phyloP scores from a whole-genome alignment of 768 basidiomycete species.

The Rubroboletus pulcherrimus region DNA sequence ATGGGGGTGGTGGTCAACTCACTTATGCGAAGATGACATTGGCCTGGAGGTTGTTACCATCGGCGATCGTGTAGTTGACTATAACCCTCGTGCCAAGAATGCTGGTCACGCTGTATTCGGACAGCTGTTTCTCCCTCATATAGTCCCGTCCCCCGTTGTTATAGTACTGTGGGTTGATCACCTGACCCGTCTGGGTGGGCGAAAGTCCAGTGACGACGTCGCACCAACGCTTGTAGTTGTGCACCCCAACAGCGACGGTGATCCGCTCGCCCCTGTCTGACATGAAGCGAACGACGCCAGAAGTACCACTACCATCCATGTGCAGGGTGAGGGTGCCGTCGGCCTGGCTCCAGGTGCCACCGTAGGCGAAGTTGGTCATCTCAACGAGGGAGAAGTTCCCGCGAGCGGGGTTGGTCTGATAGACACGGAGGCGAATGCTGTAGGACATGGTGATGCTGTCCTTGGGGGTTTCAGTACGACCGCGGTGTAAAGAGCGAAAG shows the following conservation, averaged over 20 bases:
- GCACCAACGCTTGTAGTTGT: conserved; percentile 39
- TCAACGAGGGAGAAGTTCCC: conserved; percentile 3
- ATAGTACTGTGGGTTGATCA: conserved; percentile 31
- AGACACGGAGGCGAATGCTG: neutral
- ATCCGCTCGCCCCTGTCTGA: conserved; percentile 29
- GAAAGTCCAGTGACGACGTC: conserved; percentile 35
- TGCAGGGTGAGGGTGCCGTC: conserved; percentile 25
- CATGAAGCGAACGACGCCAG: conserved; percentile 34
- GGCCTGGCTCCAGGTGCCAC: conserved; percentile 29
- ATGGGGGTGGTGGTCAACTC: neutral
- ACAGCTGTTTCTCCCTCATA: conserved; percentile 6
- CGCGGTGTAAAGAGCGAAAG: neutral
- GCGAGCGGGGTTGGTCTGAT: conserved; percentile 2
- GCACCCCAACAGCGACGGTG: conserved; percentile 35
- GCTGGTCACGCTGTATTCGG: conserved; percentile 5
- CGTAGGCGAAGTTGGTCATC: conserved; percentile 5
- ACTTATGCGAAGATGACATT: conserved; percentile 4
- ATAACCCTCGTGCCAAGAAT: neutral
- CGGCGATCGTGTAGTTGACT: neutral
- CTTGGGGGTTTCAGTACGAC: neutral
- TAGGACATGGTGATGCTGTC: conserved; percentile 9
- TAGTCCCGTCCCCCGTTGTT: neutral
- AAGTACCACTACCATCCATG: conserved; percentile 39
- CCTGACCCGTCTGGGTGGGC: conserved; percentile 19
- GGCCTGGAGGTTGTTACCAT: conserved; percentile 7